phyloP scores from a whole-genome alignment of 768 basidiomycete species.

The Baorangia bicolor region DNA sequence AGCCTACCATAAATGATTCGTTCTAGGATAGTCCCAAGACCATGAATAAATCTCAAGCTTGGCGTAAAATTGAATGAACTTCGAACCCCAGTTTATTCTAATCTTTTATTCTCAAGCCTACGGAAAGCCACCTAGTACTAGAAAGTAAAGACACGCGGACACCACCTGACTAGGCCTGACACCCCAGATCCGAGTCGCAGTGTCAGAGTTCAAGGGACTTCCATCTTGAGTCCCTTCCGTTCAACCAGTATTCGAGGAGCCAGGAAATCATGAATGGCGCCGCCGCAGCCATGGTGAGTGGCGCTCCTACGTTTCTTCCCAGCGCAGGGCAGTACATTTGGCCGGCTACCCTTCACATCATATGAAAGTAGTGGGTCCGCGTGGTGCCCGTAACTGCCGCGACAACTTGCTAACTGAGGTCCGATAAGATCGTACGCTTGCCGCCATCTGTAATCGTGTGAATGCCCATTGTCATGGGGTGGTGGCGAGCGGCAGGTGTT shows the following conservation, averaged over 20 bases:
- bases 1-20: too few species aligned
- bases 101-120: neutral
- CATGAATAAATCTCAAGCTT: neutral
- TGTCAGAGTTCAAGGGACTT: neutral
- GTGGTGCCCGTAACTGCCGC: neutral
- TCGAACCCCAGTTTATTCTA: neutral
- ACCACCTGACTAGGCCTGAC: neutral
- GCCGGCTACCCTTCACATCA: neutral
- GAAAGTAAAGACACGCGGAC: neutral
- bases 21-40: too few species aligned
- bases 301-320: too few species aligned
- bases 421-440: too few species aligned
- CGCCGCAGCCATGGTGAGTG: too few species aligned
- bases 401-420: neutral
- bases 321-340: neutral
- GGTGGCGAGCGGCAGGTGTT: neutral
- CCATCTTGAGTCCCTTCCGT: too few species aligned
- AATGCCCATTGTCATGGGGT: neutral
- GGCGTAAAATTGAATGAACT: neutral
- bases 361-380: neutral
- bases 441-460: neutral
- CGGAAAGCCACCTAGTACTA: neutral
- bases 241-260: too few species aligned
- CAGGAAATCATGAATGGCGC: neutral
- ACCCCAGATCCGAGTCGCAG: neutral